Conservation (phyloP, 1,139 yeast species). For the Lodderomyces metapsilosis region DNA sequence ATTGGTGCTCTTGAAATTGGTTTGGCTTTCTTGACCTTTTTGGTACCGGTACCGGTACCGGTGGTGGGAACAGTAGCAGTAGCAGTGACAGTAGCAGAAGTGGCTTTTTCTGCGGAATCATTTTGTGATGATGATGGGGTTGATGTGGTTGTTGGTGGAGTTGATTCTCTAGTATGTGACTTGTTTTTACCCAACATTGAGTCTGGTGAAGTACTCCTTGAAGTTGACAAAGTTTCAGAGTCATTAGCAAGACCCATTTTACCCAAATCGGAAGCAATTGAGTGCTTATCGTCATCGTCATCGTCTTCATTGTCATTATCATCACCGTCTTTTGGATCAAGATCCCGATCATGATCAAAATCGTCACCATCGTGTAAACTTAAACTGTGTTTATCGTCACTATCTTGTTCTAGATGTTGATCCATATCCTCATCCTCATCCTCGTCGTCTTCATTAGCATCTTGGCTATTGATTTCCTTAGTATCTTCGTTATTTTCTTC, state of each 20-base stretch:
- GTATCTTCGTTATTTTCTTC: slow-evolving; percentile 11
- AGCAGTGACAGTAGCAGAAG: neutral
- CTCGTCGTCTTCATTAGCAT: slow-evolving; percentile 10
- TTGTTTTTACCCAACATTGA: slow-evolving; percentile 22
- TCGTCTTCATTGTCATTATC: slow-evolving; percentile 11
- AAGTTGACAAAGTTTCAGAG: slow-evolving; percentile 30
- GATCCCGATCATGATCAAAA: slow-evolving; percentile 1
- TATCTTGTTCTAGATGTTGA: neutral
- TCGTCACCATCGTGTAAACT: slow-evolving; percentile 10
- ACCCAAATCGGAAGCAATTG: slow-evolving; percentile 2
- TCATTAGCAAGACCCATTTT: slow-evolving; percentile 3
- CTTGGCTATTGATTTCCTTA: slow-evolving; percentile 9
- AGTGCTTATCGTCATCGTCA: slow-evolving; percentile 6
- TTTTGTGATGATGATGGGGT: slow-evolving; percentile 15
- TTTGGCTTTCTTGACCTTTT: slow-evolving; percentile 33
- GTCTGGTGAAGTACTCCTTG: slow-evolving; percentile 46
- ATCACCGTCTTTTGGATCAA: slow-evolving; percentile 5
- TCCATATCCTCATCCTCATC: slow-evolving; percentile 7
- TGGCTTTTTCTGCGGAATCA: slow-evolving; percentile 5
- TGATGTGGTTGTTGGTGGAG: slow-evolving; percentile 25
- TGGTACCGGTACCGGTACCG: slow-evolving; percentile 3
- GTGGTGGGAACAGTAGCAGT: neutral
- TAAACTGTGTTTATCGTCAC: neutral
- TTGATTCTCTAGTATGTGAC: slow-evolving; percentile 22
- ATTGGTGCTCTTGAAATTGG: slow-evolving; percentile 47